Evolutionary conservation across 768 basidiomycete species (phyloP), one percentile per base, ranked within the genome.

Genomic region (Russula lepida): DNA sequence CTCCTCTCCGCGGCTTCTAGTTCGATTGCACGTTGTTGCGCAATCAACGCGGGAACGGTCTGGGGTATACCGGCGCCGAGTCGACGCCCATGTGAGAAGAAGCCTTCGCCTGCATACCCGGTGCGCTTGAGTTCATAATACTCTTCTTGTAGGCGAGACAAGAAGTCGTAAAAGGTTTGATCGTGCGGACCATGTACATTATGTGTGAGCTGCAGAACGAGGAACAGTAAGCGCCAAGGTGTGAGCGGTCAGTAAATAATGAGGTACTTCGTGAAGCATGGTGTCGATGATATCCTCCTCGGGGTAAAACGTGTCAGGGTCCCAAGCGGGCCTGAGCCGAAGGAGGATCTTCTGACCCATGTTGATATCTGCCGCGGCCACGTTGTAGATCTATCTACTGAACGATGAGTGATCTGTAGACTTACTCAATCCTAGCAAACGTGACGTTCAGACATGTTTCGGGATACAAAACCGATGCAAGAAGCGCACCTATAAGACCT

Each of bases 41-140:
- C 89, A 28, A 86, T 61, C 68, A 87, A 80, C 13, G 79, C 80
- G 2, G 89, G 82, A 0, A 88, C 68, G 69, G 89, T 77, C 66
- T 88, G 89, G 2, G 85, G 84, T 21, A 85, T 73, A 33, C 82
- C 80, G 6, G 68, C 67, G n/a, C 92, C 91, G 0, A 98, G 70
- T 27, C 85, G 75, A 13, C 76, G 76, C 1, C 95, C 95, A n/a
- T 78, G 74, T 27, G 86, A 78, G 71, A 84, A 84, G 79, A 97
- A 98, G 3, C 94, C 95, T 72, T 97, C 94, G 15, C 95, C 93
- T 6, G 86, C 77, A 71, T 94, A 98, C 0, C 94, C 95, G 15
- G 83, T 84, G 21, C 84, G 78, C 66, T 85, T 84, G 6, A 97
- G 78, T 3, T 79, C 83, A 43, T 89, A 88, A 66, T 86, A 94